Conservation (phyloP, 1,284 basidiomycete genomes). For the Trichosporon inkin region DNA sequence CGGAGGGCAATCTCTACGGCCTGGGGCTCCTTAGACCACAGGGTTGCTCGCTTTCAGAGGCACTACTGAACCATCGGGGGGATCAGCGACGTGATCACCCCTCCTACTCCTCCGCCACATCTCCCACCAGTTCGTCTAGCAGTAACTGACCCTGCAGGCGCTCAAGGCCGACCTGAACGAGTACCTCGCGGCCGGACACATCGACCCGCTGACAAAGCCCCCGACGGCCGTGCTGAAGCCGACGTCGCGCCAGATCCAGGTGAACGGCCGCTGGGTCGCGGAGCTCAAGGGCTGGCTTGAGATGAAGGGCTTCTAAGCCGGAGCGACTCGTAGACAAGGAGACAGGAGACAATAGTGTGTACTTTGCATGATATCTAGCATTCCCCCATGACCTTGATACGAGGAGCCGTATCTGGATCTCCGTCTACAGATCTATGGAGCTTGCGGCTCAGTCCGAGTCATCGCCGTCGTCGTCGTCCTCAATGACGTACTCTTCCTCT, state of each 20-base stretch:
- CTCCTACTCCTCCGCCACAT: too few relatives aligned
- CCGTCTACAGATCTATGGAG: not conserved
- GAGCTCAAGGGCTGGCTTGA: constrained; percentile 41
- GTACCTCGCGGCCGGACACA: constrained; percentile 32
- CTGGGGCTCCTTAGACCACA: too few relatives aligned
- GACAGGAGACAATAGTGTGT: not conserved
- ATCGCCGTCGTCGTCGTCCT: not conserved
- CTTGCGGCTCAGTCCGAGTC: not conserved
- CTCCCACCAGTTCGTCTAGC: too few relatives aligned
- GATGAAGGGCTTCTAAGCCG: constrained; percentile 33
- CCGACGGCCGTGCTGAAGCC: constrained; percentile 32
- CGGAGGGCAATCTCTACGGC: too few relatives aligned
- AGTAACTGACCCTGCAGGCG: constrained; percentile 21
- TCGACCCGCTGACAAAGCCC: constrained; percentile 34
- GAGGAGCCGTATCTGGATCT: not conserved
- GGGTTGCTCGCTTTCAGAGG: too few relatives aligned
- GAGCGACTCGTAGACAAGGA: not conserved
- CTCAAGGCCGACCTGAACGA: constrained; percentile 33
- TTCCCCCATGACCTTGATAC: not conserved
- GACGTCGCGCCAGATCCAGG: constrained; percentile 35
- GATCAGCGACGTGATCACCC: too few relatives aligned
- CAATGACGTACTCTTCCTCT: not conserved
- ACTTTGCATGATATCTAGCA: constrained; percentile 5
- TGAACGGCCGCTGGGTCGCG: constrained; percentile 39
- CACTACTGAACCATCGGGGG: too few relatives aligned